phyloP scores from a whole-genome alignment of 2,329 filamentous ascomycete genomes.

The Coniochaeta pulveracea region DNA sequence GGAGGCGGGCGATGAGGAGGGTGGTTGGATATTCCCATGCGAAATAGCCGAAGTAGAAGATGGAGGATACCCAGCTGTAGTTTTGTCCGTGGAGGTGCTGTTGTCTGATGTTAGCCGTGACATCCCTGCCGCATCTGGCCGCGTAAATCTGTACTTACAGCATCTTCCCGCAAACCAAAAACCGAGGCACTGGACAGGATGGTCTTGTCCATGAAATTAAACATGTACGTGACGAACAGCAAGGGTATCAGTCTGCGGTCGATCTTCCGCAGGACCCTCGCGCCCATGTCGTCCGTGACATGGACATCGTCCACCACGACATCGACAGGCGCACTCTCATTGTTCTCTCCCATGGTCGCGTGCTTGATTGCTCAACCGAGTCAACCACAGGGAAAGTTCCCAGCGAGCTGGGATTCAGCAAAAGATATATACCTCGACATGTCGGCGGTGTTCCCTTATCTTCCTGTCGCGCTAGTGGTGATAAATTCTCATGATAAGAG shows the following conservation, averaged over 20 bases:
- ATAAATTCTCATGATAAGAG: no score
- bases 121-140: slow-evolving; percentile 56
- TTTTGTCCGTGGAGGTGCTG: slow-evolving; percentile 36
- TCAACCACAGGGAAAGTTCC: no score
- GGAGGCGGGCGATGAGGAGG: slow-evolving; percentile 37
- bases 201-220: slow-evolving; percentile 56
- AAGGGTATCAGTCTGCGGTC: slow-evolving; percentile 30
- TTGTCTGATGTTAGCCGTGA: slow-evolving; percentile 31
- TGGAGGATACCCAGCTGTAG: slow-evolving; percentile 63
- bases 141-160: slow-evolving; percentile 29
- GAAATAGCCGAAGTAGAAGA: slow-evolving; percentile 51
- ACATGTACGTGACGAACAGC: slow-evolving; percentile 16
- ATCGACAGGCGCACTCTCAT: no score
- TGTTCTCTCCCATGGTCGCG: no score
- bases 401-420: no score
- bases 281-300: slow-evolving; percentile 4
- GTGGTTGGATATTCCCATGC: slow-evolving; percentile 41
- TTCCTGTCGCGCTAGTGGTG: no score
- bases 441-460: no score
- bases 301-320: slow-evolving; percentile 1
- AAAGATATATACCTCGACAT: no score
- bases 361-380: no score
- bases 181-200: slow-evolving; percentile 40
- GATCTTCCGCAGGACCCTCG: slow-evolving; percentile 56
- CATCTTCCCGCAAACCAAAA: slow-evolving; percentile 16